These are phyloP conservation scores for Cymbopogon flexuosus DNA, from an alignment of 202 grass and related monocot species.

Conservation along the genomic window DNA sequence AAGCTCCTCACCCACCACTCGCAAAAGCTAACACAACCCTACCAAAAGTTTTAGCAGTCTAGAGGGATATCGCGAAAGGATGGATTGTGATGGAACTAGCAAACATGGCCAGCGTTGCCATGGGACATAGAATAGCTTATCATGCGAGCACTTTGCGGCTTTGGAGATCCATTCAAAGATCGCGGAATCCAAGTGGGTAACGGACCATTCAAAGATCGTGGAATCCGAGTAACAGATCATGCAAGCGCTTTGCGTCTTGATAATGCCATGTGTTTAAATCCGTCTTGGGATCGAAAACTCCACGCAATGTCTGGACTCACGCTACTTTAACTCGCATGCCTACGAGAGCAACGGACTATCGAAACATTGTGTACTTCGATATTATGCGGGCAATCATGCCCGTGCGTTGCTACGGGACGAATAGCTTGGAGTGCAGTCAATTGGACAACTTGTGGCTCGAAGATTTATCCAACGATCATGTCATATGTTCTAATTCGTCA, in stretches of 20 bases:
- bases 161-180: neutral
- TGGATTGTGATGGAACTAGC: neutral
- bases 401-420: neutral
- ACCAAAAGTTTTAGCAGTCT: neutral
- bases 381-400: neutral
- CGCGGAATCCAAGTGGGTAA: neutral
- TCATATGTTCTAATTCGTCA: neutral
- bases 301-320: neutral
- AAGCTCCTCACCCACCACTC: neutral
- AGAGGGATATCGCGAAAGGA: neutral
- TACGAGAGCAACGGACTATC: neutral
- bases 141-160: neutral
- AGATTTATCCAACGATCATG: neutral
- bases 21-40: neutral
- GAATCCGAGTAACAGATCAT: neutral
- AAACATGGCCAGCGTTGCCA: neutral
- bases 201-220: neutral
- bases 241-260: neutral
- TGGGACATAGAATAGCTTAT: neutral
- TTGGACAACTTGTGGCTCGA: neutral
- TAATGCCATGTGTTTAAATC: neutral
- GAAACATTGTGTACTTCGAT: neutral
- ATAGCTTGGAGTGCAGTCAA: neutral
- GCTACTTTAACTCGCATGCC: neutral
- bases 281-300: neutral